Evolutionary conservation across 352 stramenopile genomes (phyloP), one percentile per base, ranked within the genome.

Genomic region (Lagenidium giganteum): DNA sequence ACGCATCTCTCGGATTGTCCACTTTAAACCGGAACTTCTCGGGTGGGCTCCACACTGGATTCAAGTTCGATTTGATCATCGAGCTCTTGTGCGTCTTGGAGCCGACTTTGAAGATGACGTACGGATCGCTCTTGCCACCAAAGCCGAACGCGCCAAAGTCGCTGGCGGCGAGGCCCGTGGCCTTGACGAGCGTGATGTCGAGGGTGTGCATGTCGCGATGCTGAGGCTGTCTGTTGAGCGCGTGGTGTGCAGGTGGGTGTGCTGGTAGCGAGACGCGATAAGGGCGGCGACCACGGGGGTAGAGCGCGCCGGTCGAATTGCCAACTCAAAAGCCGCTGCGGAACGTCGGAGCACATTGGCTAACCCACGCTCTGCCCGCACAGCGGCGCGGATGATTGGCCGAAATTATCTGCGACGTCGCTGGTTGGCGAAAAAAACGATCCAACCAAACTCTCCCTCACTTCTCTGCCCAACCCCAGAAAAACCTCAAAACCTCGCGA

Each of bases 61-160:
- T 83, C 14, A 93, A 47, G 29, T 75, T 70, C 32, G 61, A 65
- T 11, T 51, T 38, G 30, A 86, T 65, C 29, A 69, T 61, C 30
- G 77, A 83, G 61, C 71, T 87, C 59, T 83, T 85, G 50, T 80
- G 79, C 46, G 61, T 83, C 28, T 62, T 67, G 32, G 63, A 65
- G 43, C 70, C 68, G 23, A 90, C 47, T 34, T 83, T 81, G 54
- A 93, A 86, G 20, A 78, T 60, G 29, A 90, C 64, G 53, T 93
- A 90, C 45, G 80, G 80, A 54, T 93, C 81, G 47, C 73, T 88
- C 65, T 93, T 93, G 60, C 81, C 78, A 52, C 83, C 85, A 27
- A 60, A 31, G 28, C 54, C 54, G 50, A 63, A 51, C 28, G 62
- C 61, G 6, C 58, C 52, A 46, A 79, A 82, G 69, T 93, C 81